A percentile compares a stretch with the other conserved stretches of the same genome.
These are phyloP conservation scores for Cytospora leucostoma DNA, from an alignment of 2,329 filamentous ascomycete genomes.

Conservation along the genomic window DNA sequence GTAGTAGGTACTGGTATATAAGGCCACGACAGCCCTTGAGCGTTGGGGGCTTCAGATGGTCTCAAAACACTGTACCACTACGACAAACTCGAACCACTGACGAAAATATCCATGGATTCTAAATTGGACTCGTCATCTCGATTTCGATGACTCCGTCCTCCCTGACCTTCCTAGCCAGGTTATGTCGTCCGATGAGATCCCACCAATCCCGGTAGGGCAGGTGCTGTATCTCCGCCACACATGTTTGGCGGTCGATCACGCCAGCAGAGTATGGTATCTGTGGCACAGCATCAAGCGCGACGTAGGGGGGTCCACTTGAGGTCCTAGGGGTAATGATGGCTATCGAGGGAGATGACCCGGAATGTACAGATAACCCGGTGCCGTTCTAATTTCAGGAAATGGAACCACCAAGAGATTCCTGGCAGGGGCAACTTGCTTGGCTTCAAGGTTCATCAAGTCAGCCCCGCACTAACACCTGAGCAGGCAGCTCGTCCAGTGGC, in stretches of 20 bases:
- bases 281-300: not conserved
- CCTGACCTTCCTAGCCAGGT: not conserved
- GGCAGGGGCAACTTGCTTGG: not conserved
- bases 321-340: not conserved
- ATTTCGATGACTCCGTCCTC: not conserved
- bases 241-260: not conserved
- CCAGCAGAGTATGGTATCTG: not conserved
- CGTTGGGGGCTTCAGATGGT: too few relatives aligned
- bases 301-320: not conserved
- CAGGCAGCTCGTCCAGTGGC: not conserved
- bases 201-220: conserved; percentile 1
- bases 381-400: conserved; percentile 8
- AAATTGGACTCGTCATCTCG: not conserved
- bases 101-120: too few relatives aligned
- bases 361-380: not conserved
- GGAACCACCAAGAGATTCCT: not conserved
- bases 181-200: not conserved
- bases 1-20: too few relatives aligned
- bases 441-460: too few relatives aligned
- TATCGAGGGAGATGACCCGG: too few relatives aligned
- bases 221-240: not conserved
- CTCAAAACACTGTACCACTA: too few relatives aligned
- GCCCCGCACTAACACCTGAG: not conserved
- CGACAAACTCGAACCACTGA: too few relatives aligned
- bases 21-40: too few relatives aligned